These are phyloP conservation scores for Arabis alpina DNA, from an alignment of 345 rosid species.

Conservation along the genomic window DNA sequence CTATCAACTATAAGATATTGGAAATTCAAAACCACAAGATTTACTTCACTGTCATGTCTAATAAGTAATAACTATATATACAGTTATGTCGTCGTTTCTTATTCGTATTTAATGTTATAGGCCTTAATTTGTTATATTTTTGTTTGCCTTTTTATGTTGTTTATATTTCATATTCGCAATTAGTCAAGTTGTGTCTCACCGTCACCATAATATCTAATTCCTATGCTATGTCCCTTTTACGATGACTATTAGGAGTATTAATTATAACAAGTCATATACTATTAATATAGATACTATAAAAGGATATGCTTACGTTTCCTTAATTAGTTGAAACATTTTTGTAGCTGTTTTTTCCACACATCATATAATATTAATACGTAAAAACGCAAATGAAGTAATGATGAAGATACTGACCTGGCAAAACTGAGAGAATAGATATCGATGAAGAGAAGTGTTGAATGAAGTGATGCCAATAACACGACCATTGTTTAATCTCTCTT, in stretches of 20 bases:
- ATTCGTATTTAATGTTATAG: constrained; percentile 31
- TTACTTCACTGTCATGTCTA: constrained; percentile 29
- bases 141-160: constrained; percentile 6
- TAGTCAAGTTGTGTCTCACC: constrained; percentile 17
- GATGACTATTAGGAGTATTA: no score
- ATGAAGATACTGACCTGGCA: constrained; percentile 53
- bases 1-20: constrained; percentile 10
- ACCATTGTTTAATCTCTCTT: constrained; percentile 36
- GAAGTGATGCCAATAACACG: constrained; percentile 53
- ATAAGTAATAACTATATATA: constrained; percentile 34
- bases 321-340: neutral
- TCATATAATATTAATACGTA: no score
- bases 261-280: no score
- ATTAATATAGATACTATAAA: no score
- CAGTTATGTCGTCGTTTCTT: constrained; percentile 31
- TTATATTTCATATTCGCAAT: constrained; percentile 8
- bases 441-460: constrained; percentile 48
- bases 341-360: no score
- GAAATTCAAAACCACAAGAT: constrained; percentile 16
- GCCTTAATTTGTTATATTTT: constrained; percentile 3
- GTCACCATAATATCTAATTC: constrained; percentile 7
- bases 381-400: neutral
- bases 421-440: constrained; percentile 48
- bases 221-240: constrained; percentile 3
- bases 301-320: neutral